Base-by-base conservation (phyloP, 1,284 basidiomycete species). In the Amylostereum areolatum region DNA sequence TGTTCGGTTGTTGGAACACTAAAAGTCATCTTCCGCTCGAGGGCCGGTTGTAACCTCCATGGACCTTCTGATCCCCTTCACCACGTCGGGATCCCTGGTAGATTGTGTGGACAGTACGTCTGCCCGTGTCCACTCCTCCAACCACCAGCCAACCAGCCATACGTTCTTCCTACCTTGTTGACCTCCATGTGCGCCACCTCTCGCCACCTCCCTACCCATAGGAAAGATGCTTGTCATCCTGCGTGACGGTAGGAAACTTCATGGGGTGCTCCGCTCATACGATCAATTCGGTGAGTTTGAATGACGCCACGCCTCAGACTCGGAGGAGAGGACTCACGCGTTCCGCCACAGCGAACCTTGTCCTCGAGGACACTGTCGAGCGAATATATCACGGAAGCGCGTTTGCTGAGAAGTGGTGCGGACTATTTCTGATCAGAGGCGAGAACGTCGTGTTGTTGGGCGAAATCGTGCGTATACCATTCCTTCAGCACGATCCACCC, bases 41-140 rank as follows among this genome's bases (percentile, higher is more conserved):
- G 18, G 18, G 18, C 18, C 18, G 18, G 18, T 18, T 18, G 18
- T 18, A 18, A 18, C 34, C 8, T 28, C 51, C 52, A 95, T 96
- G 92, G 92, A 96, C 73, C 92, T 92, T 50, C 73, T 96, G 59
- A 95, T 96, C 62, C 92, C 93, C 46, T 97, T 97, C 71, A 97
- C 94, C 55, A 97, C 94, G 24, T 96, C 93, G 45, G 94, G 94
- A 60, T 92, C 93, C 57, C 81, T 97, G 55, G 89, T 97, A 68
- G 94, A 97, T 78, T 92, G 92, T 69, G 95, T 97, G 73, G 94
- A 97, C 83, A 96, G 94, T 97, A 84, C 84, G 93, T 93, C 73
- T 78, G 67, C 72, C 68, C 65, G 66, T 73, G 73, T 76, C 75
- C 75, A 71, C 72, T 77, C 60, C 66, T 67, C 65, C 65, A 62